Conservation (phyloP, 2,329 filamentous ascomycete genomes). For the Ceratocystiopsis brevicomis region DNA sequence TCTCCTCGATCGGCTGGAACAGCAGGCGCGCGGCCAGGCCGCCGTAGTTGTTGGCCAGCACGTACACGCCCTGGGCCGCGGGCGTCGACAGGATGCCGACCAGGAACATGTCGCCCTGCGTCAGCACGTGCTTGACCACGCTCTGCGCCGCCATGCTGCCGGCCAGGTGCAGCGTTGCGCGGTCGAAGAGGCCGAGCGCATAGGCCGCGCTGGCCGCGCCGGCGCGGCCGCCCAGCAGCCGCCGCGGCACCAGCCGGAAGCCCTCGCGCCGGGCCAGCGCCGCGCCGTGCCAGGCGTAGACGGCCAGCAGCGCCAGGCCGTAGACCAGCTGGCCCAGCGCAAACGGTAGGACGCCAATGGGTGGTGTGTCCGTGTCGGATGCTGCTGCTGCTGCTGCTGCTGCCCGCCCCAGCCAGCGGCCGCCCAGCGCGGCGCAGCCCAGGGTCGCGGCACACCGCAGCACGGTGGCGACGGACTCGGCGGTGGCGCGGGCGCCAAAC, state of each 20-base stretch:
- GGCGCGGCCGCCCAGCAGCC: constrained; percentile 12
- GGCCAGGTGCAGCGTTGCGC: constrained; percentile 50
- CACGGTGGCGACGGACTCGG: constrained; percentile 70
- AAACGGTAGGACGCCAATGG: constrained; percentile 65
- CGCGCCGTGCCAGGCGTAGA: constrained; percentile 49
- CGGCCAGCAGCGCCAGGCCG: constrained; percentile 43
- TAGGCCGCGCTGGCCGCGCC: constrained; percentile 19
- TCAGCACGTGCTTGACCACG: constrained; percentile 78
- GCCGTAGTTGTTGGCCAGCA: constrained; percentile 86
- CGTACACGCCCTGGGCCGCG: constrained; percentile 74
- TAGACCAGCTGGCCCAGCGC: constrained; percentile 73
- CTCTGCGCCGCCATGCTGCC: constrained; percentile 77
- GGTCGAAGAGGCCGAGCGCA: constrained; percentile 43
- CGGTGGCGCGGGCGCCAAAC: constrained; percentile 61
- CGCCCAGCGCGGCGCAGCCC: constrained; percentile 37
- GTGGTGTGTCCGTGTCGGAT: constrained; percentile 21
- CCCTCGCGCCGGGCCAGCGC: constrained; percentile 33
- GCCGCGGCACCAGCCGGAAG: constrained; percentile 49
- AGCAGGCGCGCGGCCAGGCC: constrained; percentile 72
- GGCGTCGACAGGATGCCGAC: constrained; percentile 61
- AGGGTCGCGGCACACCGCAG: constrained; percentile 61
- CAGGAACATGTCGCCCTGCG: constrained; percentile 82
- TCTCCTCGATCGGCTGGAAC: constrained; percentile 92
- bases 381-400: too few relatives aligned
- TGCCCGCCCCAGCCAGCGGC: too few relatives aligned